Conservation (phyloP, 2,329 filamentous ascomycete genomes). For the Sclerotinia subarctica region DNA sequence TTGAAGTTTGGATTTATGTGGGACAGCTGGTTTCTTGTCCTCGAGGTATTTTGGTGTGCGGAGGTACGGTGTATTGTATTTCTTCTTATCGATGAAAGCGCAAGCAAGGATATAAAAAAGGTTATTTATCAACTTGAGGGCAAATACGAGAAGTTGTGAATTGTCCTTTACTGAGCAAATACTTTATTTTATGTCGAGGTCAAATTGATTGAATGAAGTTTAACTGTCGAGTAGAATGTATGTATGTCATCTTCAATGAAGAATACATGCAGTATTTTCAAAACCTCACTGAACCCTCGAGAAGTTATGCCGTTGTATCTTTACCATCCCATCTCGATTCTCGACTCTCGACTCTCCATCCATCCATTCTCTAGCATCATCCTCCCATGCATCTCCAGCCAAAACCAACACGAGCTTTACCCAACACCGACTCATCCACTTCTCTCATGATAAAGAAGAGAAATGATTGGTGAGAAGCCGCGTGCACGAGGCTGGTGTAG, state of each 20-base stretch:
- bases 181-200: too few species aligned
- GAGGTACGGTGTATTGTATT: not conserved
- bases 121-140: not conserved
- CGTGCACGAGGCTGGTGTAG: too few species aligned
- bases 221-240: too few species aligned
- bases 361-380: not conserved
- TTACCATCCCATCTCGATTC: not conserved
- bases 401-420: not conserved
- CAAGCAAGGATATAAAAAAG: not conserved
- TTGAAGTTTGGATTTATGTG: not conserved
- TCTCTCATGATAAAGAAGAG: too few species aligned
- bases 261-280: not conserved
- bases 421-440: too few species aligned
- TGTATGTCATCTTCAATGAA: too few species aligned
- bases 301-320: not conserved
- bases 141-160: conserved; percentile 1
- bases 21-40: not conserved
- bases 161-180: not conserved
- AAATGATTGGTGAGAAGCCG: not conserved
- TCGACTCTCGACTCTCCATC: too few species aligned
- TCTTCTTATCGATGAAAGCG: not conserved
- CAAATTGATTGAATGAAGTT: not conserved
- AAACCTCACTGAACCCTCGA: not conserved
- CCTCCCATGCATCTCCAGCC: not conserved
- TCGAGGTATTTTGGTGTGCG: not conserved